Percentiles rank a stretch among this genome's conserved stretches.
Evolutionary conservation across 257 asterid genomes (phyloP).

Genomic region (Fraxinus anomala): DNA sequence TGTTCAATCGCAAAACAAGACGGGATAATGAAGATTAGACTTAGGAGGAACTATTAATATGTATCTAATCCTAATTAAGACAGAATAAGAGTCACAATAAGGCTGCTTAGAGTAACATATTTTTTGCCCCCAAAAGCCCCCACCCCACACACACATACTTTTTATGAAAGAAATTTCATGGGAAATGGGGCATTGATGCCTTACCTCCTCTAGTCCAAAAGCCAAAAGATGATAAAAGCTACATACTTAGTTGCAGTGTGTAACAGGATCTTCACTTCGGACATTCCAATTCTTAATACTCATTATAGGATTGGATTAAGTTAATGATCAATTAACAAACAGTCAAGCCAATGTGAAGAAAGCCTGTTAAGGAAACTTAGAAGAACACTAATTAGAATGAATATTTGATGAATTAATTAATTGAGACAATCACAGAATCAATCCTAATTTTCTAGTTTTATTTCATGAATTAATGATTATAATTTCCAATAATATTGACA

Average conservation of each 20-base stretch:
- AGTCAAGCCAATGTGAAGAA: no score
- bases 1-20: no score
- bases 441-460: not conserved
- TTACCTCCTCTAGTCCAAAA: not conserved
- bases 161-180: not conserved
- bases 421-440: no score
- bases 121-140: not conserved
- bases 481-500: no score
- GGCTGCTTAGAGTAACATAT: not conserved
- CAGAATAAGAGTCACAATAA: not conserved
- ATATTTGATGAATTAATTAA: not conserved
- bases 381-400: not conserved
- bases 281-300: not conserved
- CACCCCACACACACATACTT: no score
- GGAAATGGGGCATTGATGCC: conserved; percentile 1
- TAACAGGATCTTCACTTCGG: not conserved
- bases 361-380: no score
- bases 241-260: not conserved
- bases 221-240: not conserved
- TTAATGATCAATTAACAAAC: not conserved
- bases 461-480: not conserved
- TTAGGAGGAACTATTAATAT: not conserved
- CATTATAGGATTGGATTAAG: not conserved
- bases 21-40: not conserved
- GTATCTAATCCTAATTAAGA: not conserved